These are phyloP conservation scores for Plasmodium berghei DNA, from an alignment of 169 alveolate species.

Conservation along the genomic window DNA sequence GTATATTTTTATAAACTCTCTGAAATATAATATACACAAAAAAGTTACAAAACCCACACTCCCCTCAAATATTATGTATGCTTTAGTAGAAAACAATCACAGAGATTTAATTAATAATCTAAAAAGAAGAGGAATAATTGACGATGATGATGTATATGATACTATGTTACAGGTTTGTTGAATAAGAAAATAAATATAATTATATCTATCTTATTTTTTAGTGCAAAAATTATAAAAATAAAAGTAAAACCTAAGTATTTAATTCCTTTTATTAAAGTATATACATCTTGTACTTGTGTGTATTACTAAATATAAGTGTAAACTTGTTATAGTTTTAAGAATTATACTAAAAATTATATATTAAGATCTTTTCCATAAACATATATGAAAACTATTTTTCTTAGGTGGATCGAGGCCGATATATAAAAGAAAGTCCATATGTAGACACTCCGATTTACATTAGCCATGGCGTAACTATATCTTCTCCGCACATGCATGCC, in stretches of 20 bases:
- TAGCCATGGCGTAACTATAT: conserved; percentile 73
- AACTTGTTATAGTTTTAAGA: no score
- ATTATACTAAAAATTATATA: no score
- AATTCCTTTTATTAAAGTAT: background rate
- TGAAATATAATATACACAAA: conserved; percentile 1
- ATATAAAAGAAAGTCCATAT: conserved; percentile 68
- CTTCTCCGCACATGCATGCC: conserved; percentile 77
- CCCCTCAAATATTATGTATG: conserved; percentile 25
- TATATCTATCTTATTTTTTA: background rate
- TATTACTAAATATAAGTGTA: conserved; percentile 2
- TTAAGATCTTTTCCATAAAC: no score
- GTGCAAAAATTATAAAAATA: background rate
- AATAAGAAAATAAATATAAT: background rate
- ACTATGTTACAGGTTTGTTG: conserved; percentile 73
- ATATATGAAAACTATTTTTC: background rate
- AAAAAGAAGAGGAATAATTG: conserved; percentile 67
- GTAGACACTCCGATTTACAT: conserved; percentile 74
- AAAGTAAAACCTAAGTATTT: background rate
- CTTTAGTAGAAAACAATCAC: conserved; percentile 35
- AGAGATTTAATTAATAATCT: conserved; percentile 58
- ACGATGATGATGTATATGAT: conserved; percentile 74
- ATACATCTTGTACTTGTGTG: background rate
- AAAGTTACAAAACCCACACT: background rate
- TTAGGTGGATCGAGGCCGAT: conserved; percentile 74
- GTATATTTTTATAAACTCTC: background rate